Evolutionary conservation across 1,284 basidiomycete species (phyloP).

Genomic region (Cutaneotrichosporon spelunceum): DNA sequence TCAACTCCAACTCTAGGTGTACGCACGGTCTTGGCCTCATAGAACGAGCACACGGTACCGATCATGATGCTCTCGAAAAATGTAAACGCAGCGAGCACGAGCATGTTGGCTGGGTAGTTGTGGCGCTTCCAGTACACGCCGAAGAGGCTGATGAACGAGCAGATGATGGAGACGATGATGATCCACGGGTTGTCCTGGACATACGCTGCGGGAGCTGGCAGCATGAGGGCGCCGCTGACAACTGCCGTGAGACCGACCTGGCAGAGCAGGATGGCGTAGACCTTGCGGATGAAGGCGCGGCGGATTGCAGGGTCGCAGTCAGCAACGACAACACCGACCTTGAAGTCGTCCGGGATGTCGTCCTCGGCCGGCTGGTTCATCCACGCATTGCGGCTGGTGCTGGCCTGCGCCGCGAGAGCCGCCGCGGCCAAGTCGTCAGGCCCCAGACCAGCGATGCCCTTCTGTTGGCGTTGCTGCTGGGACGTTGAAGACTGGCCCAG

Average conservation of each 20-base stretch:
- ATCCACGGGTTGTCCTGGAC: constrained; percentile 46
- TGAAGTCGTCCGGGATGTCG: constrained; percentile 50
- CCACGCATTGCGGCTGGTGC: constrained; percentile 38
- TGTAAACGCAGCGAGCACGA: constrained; percentile 55
- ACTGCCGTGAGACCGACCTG: constrained; percentile 44
- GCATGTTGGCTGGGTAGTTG: constrained; percentile 53
- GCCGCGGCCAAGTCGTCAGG: constrained; percentile 11
- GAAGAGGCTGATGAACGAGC: constrained; percentile 45
- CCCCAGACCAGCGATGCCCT: constrained; percentile 12
- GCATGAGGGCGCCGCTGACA: constrained; percentile 35
- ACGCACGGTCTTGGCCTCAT: constrained; percentile 48
- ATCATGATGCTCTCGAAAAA: constrained; percentile 54
- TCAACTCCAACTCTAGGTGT: neutral
- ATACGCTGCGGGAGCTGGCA: constrained; percentile 38
- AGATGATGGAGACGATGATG: constrained; percentile 47
- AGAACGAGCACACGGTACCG: constrained; percentile 51
- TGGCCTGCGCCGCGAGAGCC: constrained; percentile 12
- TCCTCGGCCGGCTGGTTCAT: constrained; percentile 43
- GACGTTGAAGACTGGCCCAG: constrained; percentile 24
- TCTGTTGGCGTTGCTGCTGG: constrained; percentile 4
- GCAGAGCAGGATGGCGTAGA: constrained; percentile 48
- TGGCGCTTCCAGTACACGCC: constrained; percentile 51
- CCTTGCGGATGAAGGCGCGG: constrained; percentile 50
- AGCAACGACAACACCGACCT: constrained; percentile 47
- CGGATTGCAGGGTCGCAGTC: constrained; percentile 51